Evolutionary conservation across 306 rosid species (phyloP).

Genomic region (Sophora flavescens): DNA sequence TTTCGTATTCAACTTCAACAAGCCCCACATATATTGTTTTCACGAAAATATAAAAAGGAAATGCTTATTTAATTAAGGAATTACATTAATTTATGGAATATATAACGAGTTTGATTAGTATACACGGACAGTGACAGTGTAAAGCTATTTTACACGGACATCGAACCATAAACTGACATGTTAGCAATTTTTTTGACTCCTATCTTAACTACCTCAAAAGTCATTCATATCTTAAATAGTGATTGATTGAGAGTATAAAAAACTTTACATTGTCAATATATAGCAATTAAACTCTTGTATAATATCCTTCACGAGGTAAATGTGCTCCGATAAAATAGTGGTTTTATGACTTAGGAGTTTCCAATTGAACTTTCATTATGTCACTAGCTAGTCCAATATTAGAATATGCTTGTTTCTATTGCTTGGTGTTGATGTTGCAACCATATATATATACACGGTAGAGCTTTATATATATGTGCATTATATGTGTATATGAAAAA

Average conservation of each 20-base stretch:
- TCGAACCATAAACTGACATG: no score
- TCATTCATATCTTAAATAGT: no score
- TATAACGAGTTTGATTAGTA: no score
- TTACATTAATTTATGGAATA: not conserved
- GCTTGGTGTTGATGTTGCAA: not conserved
- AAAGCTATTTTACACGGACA: no score
- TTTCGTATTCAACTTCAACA: not conserved
- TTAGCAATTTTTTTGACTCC: no score
- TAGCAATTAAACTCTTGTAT: no score
- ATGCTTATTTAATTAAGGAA: not conserved
- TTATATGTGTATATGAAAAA: no score
- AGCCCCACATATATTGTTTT: not conserved
- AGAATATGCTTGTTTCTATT: slow-evolving; percentile 1
- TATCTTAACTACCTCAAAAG: no score
- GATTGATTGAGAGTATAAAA: no score
- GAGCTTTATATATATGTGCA: no score
- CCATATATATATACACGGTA: not conserved
- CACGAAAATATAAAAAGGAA: not conserved
- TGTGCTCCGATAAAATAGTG: not conserved
- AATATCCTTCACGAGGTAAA: not conserved
- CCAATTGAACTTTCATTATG: slow-evolving; percentile 29
- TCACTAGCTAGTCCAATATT: slow-evolving; percentile 14
- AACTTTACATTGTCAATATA: no score
- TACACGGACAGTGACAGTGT: no score
- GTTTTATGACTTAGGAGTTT: not conserved